A percentile compares a stretch with the other conserved stretches of the same genome.
These are phyloP conservation scores for Colletotrichum falcatum DNA, from an alignment of 2,329 filamentous ascomycete genomes.

Conservation along the genomic window DNA sequence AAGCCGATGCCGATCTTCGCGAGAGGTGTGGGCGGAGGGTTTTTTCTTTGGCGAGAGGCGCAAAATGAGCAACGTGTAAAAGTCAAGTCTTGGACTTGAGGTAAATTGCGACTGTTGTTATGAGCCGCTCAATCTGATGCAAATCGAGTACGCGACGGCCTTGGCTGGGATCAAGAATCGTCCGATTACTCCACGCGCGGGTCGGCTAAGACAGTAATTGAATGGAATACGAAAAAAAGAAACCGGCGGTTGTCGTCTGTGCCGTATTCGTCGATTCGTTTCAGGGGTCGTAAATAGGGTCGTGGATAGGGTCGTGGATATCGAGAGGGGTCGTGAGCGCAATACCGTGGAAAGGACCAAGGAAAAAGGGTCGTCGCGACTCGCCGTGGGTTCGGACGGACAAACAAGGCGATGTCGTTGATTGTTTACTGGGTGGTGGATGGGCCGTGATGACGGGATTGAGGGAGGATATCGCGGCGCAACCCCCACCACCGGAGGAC, in stretches of 20 bases:
- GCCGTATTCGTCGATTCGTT: constrained; percentile 31
- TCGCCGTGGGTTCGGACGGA: constrained; percentile 11
- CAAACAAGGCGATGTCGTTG: constrained; percentile 17
- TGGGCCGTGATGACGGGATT: constrained; percentile 29
- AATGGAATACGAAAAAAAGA: constrained; percentile 21
- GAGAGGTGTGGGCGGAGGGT: background rate
- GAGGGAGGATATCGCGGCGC: constrained; percentile 35
- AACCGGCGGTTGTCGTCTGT: constrained; percentile 21
- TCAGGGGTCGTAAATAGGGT: constrained; percentile 7
- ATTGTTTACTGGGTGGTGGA: constrained; percentile 27
- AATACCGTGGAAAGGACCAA: constrained; percentile 18
- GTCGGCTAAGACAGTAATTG: constrained; percentile 7
- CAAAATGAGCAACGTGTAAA: background rate
- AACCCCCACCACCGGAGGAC: constrained; percentile 40
- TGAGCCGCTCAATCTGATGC: constrained; percentile 7
- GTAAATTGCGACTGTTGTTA: constrained; percentile 7
- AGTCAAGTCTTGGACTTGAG: constrained; percentile 1
- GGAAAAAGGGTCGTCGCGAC: constrained; percentile 28
- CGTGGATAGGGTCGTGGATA: constrained; percentile 30
- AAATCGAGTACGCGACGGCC: constrained; percentile 20
- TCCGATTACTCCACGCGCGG: constrained; percentile 1
- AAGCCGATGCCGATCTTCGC: constrained; percentile 12
- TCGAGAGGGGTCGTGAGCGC: constrained; percentile 17
- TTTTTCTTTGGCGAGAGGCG: background rate
- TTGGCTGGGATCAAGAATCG: constrained; percentile 26